Conservation (phyloP, 192 early-diverging fungal genomes). For the Irineochytrium annulatum region DNA sequence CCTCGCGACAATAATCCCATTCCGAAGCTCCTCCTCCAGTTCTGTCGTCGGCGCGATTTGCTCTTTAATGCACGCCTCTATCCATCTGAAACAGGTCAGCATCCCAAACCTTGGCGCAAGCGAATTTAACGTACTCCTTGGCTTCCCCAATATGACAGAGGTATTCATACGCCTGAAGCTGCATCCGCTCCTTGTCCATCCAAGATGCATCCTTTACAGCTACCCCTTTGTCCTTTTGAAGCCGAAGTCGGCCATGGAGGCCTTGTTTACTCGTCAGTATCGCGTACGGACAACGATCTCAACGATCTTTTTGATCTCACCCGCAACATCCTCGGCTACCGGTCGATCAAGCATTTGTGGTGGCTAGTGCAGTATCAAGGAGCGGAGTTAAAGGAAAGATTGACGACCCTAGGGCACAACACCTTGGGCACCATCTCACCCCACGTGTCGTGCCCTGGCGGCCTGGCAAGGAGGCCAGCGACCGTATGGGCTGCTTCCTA, state of each 20-base stretch:
- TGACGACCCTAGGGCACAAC: no score
- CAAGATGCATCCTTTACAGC: constrained; percentile 49
- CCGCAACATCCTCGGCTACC: no score
- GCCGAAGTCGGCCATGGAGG: constrained; percentile 10
- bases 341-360: no score
- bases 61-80: constrained; percentile 86
- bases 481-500: no score
- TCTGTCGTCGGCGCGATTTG: constrained; percentile 70
- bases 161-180: constrained; percentile 97
- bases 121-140: constrained; percentile 77
- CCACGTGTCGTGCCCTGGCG: no score
- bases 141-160: constrained; percentile 98
- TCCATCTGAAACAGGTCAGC: constrained; percentile 65
- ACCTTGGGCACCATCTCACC: no score
- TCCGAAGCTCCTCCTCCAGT: constrained; percentile 87
- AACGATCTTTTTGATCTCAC: no score
- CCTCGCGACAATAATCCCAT: constrained; percentile 89
- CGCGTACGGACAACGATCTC: no score
- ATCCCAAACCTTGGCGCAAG: background rate
- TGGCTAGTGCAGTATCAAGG: no score
- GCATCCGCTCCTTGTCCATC: constrained; percentile 86
- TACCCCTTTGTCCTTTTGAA: constrained; percentile 15
- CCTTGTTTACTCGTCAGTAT: no score
- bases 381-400: no score
- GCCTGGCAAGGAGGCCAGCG: no score